Base-by-base conservation (phyloP, 495 filamentous ascomycete species). In the Neurospora hispaniola region DNA sequence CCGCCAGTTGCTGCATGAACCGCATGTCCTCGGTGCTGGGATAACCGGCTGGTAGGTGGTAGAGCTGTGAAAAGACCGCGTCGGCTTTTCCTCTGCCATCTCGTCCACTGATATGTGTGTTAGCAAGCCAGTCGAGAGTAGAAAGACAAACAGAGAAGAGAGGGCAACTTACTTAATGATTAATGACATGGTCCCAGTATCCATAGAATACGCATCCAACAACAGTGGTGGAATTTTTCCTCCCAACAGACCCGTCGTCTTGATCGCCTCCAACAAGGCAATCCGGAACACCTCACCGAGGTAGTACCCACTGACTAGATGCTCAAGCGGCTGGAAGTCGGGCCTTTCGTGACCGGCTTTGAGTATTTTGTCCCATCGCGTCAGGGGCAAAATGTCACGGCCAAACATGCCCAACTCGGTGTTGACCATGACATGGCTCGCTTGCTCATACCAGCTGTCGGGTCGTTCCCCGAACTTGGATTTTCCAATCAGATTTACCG, bases 361-460 rank as follows among this genome's bases (percentile, higher is more conserved):
- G 12, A 97, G 82, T 41, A 84, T 77, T 14, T 82, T 74, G 75
- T 96, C 93, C 92, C 92, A 95, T 75, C 87, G 88, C 4, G 93
- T 94, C 66, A 90, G 82, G 10, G 91, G 88, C 5, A 91, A 83
- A 27, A 92, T 89, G 68, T 88, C 92, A 9, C 87, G 85, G 68
- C 90, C 90, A 66, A 91, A 90, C 88, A 96, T 94, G 70, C 92
- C 91, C 82, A 92, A 87, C 81, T 97, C 93, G 1, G 93, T 97
- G 82, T 97, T 97, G 71, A 96, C 88, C 40, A 97, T 88, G 23
- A 85, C 85, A 71, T 87, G 82, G 66, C 81, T 85, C 10, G 85
- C 85, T 35, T 79, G 81, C 79, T 87, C 84, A 81, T 89, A 80
- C 90, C 90, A 84, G 79, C 80, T 81, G 77, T 85, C 73, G 73